These are phyloP conservation scores for Xylaria sp. DNA, from an alignment of 2,329 filamentous ascomycete genomes.

Conservation along the genomic window DNA sequence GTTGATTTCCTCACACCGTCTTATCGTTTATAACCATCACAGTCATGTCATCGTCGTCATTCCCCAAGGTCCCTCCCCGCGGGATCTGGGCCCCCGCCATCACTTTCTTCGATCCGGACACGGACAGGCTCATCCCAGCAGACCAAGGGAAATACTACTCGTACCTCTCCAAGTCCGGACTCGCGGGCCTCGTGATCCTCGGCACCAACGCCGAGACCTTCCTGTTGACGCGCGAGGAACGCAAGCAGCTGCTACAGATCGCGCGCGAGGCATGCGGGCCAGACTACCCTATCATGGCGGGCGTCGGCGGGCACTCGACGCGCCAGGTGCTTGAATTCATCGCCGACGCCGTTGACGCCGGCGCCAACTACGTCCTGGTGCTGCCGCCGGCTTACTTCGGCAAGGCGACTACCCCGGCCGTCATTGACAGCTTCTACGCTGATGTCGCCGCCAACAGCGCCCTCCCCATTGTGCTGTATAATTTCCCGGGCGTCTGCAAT, in stretches of 20 bases:
- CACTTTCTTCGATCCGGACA: slow-evolving; percentile 63
- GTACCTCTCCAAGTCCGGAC: slow-evolving; percentile 57
- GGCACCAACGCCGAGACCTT: slow-evolving; percentile 55
- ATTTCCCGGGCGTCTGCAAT: slow-evolving; percentile 76
- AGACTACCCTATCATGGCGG: slow-evolving; percentile 69
- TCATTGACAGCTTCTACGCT: slow-evolving; percentile 69
- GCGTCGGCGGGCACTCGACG: slow-evolving; percentile 72
- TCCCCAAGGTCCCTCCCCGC: slow-evolving; percentile 48
- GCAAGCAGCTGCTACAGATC: slow-evolving; percentile 64
- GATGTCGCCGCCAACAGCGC: slow-evolving; percentile 64
- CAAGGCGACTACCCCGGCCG: slow-evolving; percentile 67
- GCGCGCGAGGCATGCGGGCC: slow-evolving; percentile 65
- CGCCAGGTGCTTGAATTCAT: slow-evolving; percentile 71
- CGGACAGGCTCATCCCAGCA: slow-evolving; percentile 58
- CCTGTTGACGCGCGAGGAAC: slow-evolving; percentile 67
- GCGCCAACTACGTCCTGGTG: slow-evolving; percentile 70
- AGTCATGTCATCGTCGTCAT: slow-evolving; percentile 38
- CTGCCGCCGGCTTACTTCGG: slow-evolving; percentile 74
- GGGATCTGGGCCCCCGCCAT: slow-evolving; percentile 63
- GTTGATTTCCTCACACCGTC: background rate
- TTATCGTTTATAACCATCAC: background rate
- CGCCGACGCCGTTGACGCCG: slow-evolving; percentile 67
- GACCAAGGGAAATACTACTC: slow-evolving; percentile 61
- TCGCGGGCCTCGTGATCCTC: slow-evolving; percentile 50
- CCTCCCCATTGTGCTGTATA: slow-evolving; percentile 72